Base-by-base conservation (phyloP, 106 monocot species). In the Iris macrosiphon region DNA sequence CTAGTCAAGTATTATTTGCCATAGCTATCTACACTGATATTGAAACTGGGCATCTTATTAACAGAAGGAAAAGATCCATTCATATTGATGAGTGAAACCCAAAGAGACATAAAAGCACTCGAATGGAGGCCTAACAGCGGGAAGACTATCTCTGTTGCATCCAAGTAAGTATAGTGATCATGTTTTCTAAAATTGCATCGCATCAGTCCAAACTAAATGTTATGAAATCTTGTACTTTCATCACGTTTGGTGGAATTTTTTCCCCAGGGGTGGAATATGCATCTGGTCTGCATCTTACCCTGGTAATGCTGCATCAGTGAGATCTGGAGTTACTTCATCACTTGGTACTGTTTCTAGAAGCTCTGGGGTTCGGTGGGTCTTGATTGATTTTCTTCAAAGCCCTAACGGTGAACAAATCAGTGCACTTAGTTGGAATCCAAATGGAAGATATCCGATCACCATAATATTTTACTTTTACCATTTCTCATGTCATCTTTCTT, bases 231-330 rank as follows among this genome's bases (percentile, higher is more conserved):
- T 11, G 15, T 4, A 56, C 14, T 56, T 38, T 4, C 38, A 23
- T 11, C 16, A 15, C 17, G 30, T 57, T 39, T 32, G 23, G 15
- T 21, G 13, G 12, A 37, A 32, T 56, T 42, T 46, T 59, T 14
- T 64, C 67, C 63, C 13, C 64, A 98, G 98, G 63, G 72, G 78
- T 45, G 90, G 98, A 54, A 78, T 98, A 31, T 91, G 83, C 70
- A 83, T 98, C 39, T 98, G 98, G 98, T 98, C 98, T 49, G 83
- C 83, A 47, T 98, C 98, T 49, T 87, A 75, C 51, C 86, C 80
- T 20, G 82, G 86, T 30, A 98, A 87, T 76, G 47, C 75, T 55
- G 53, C 87, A 52, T 61, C 69, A 18, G 62, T 87, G 61, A 83
- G 87, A 68, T 61, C 80, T 71, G 86, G 83, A 29, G 33, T 62